Evolutionary conservation across 345 rosid species (phyloP).

Genomic region (Limnanthes douglasii): DNA sequence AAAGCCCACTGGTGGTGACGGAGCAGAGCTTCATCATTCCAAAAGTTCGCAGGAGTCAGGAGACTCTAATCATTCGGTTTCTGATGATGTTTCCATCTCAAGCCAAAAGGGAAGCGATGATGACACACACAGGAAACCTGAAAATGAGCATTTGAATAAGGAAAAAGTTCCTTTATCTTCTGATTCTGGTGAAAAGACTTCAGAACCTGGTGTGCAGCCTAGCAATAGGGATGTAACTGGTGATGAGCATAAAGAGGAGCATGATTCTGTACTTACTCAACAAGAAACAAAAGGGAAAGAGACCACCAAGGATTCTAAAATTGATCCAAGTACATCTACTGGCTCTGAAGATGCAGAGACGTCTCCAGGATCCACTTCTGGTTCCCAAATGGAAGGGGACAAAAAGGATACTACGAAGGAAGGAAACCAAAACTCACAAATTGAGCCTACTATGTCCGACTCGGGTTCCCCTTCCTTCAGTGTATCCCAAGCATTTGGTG

Average conservation of each 20-base stretch:
- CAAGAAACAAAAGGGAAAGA: conserved; percentile 20
- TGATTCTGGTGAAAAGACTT: conserved; percentile 24
- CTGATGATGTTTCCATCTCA: conserved; percentile 21
- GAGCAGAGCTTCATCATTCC: conserved; percentile 18
- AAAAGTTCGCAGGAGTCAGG: conserved; percentile 21
- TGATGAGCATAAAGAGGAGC: conserved; percentile 21
- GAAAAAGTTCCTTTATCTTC: conserved; percentile 19
- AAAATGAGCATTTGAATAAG: conserved; percentile 15
- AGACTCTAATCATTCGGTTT: conserved; percentile 22
- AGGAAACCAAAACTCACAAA: conserved; percentile 28
- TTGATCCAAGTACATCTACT: conserved; percentile 28
- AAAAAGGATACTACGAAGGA: conserved; percentile 32
- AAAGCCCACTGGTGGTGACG: conserved; percentile 18
- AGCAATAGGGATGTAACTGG: conserved; percentile 15
- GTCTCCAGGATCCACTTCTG: conserved; percentile 26
- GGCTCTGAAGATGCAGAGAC: conserved; percentile 24
- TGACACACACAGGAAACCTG: conserved; percentile 25
- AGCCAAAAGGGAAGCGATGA: conserved; percentile 13
- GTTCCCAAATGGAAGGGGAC: conserved; percentile 26
- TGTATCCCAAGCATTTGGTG: conserved; percentile 73
- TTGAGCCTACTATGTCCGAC: conserved; percentile 20
- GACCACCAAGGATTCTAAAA: conserved; percentile 20
- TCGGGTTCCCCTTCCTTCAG: conserved; percentile 26
- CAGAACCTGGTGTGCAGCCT: conserved; percentile 17
- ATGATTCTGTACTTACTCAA: conserved; percentile 19